Evolutionary conservation across 805 yeast genomes (phyloP).

Genomic region (Candida multigemmis): DNA sequence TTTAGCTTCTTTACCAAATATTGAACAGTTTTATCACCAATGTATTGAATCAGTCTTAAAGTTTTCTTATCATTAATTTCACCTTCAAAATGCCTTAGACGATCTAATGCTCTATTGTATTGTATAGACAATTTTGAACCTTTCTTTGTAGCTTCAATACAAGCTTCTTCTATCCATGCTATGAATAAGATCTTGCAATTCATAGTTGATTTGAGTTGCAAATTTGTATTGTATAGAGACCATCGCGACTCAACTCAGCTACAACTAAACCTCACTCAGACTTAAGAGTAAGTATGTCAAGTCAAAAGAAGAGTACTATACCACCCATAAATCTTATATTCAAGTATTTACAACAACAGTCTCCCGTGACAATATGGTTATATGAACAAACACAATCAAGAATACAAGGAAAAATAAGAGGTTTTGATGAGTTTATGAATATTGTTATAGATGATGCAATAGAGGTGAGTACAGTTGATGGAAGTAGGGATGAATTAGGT

Average conservation of each 20-base stretch:
- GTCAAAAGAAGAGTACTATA: constrained; percentile 35
- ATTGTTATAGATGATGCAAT: constrained; percentile 49
- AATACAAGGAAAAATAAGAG: constrained; percentile 76
- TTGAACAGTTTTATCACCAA: constrained; percentile 65
- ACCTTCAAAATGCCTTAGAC: constrained; percentile 35
- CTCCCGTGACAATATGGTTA: constrained; percentile 78
- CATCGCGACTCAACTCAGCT: not conserved
- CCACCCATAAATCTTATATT: constrained; percentile 93
- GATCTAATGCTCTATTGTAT: constrained; percentile 48
- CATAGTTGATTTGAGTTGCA: no score
- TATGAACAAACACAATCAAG: constrained; percentile 74
- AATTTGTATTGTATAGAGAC: no score
- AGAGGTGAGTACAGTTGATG: constrained; percentile 51
- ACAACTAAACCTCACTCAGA: no score
- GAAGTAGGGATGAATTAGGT: constrained; percentile 52
- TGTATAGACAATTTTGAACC: constrained; percentile 46
- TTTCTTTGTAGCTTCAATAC: constrained; percentile 32
- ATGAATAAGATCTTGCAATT: constrained; percentile 45
- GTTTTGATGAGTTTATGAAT: constrained; percentile 98
- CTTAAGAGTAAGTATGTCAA: not conserved
- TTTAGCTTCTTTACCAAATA: constrained; percentile 38
- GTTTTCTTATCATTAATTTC: constrained; percentile 48
- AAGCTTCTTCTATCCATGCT: constrained; percentile 51
- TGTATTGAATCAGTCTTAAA: constrained; percentile 47
- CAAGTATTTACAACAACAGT: constrained; percentile 75